These are phyloP conservation scores for Microcyclosporella mali DNA, from an alignment of 2,329 filamentous ascomycete species.

Conservation along the genomic window DNA sequence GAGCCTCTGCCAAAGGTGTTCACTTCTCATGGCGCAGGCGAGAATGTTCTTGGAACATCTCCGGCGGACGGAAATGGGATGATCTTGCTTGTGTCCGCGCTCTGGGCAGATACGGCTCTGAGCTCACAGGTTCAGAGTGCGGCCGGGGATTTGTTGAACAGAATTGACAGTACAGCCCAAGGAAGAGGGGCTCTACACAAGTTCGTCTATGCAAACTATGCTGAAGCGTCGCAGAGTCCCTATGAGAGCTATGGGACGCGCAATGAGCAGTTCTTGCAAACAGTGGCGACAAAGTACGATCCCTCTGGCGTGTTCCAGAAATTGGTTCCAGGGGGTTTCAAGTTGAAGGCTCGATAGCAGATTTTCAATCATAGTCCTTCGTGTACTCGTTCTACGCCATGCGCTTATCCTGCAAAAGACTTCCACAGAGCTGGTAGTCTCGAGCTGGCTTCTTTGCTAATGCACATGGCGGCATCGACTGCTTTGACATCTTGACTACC, in stretches of 20 bases:
- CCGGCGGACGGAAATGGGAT: constrained; percentile 3
- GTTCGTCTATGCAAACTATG: constrained; percentile 34
- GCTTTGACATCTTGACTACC: constrained; percentile 61
- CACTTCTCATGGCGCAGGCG: constrained; percentile 2
- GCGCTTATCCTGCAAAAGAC: not conserved
- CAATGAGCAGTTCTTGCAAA: constrained; percentile 25
- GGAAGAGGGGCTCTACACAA: constrained; percentile 1
- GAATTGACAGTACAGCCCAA: not conserved
- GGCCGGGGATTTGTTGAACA: not conserved
- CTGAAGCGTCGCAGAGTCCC: constrained; percentile 30
- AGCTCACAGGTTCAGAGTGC: not conserved
- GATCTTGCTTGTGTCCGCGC: constrained; percentile 3
- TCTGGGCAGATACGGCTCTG: constrained; percentile 1
- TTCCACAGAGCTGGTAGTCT: constrained; percentile 26
- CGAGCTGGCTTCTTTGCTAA: constrained; percentile 53
- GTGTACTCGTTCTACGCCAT: too few relatives aligned
- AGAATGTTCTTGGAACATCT: constrained; percentile 5
- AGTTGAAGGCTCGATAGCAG: constrained; percentile 1
- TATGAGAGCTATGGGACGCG: constrained; percentile 28
- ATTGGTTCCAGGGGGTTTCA: constrained; percentile 7
- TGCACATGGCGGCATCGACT: constrained; percentile 70
- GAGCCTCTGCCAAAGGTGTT: constrained; percentile 5
- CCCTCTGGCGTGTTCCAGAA: constrained; percentile 8
- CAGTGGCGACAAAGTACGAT: constrained; percentile 5
- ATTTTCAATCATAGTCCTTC: too few relatives aligned